Conservation (phyloP, 208 protist species). For the Balamuthia mandrillaris region DNA sequence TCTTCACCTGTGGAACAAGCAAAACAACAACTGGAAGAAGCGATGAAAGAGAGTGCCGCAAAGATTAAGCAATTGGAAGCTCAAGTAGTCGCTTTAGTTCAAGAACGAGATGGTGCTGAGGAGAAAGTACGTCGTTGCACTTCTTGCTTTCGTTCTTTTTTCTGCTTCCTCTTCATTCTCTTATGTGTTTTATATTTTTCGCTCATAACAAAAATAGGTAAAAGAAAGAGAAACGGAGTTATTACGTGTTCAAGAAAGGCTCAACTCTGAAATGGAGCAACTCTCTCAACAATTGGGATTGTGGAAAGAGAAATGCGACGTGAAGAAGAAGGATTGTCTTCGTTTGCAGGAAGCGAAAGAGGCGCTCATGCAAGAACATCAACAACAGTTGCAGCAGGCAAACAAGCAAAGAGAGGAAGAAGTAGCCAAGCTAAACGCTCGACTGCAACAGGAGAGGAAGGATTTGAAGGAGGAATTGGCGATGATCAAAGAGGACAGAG, state of each 20-base stretch:
- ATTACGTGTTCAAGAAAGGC: too few species aligned
- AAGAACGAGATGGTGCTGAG: too few species aligned
- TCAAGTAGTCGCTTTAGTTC: too few species aligned
- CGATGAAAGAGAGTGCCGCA: too few species aligned
- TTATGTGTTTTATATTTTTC: too few species aligned
- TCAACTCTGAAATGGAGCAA: not conserved
- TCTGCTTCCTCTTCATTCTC: not conserved
- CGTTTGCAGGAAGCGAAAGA: conserved; percentile 6
- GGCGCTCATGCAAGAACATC: not conserved
- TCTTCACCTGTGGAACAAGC: too few species aligned
- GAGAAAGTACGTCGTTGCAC: too few species aligned
- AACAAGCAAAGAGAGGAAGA: not conserved
- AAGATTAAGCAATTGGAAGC: too few species aligned
- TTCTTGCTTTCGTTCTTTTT: not conserved
- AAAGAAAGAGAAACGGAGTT: too few species aligned
- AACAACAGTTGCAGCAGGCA: not conserved
- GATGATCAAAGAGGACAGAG: not conserved
- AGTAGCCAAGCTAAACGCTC: not conserved
- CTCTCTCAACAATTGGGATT: not conserved
- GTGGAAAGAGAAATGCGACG: not conserved
- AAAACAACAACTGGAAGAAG: too few species aligned
- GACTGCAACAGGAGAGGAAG: not conserved
- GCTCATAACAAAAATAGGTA: too few species aligned
- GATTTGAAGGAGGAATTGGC: not conserved
- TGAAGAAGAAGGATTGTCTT: not conserved